A percentile compares a stretch with the other conserved stretches of the same genome.
These are phyloP conservation scores for Populus tomentosa DNA, from an alignment of 441 rosid species.

Conservation along the genomic window DNA sequence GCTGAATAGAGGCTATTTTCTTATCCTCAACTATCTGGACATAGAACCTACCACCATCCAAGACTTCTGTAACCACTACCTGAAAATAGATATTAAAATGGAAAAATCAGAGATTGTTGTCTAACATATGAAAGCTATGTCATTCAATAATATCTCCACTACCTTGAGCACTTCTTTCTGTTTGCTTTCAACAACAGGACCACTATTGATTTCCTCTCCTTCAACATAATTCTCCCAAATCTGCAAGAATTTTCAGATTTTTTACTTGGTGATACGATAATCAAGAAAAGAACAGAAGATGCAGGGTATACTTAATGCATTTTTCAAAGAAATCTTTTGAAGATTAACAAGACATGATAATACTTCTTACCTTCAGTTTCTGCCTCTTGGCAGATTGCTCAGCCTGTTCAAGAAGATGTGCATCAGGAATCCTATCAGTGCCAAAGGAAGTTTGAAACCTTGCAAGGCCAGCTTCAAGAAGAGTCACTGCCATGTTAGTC, in stretches of 20 bases:
- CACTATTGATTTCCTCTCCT: conserved; percentile 83
- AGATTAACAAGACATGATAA: neutral
- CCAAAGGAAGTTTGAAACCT: conserved; percentile 85
- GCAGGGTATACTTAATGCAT: neutral
- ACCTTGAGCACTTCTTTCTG: conserved; percentile 93
- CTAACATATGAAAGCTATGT: neutral
- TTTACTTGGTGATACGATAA: neutral
- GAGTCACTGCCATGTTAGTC: conserved; percentile 63
- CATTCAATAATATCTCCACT: conserved; percentile 9
- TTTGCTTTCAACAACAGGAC: conserved; percentile 62
- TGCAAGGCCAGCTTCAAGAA: conserved; percentile 95
- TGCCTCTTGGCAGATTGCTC: conserved; percentile 82
- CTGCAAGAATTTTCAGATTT: conserved; percentile 32
- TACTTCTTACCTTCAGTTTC: conserved; percentile 70
- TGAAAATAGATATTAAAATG: conserved; percentile 21
- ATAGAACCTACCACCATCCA: conserved; percentile 85
- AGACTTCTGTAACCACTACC: conserved; percentile 89
- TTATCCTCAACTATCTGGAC: conserved; percentile 84
- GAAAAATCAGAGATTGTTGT: conserved; percentile 1
- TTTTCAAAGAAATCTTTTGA: conserved; percentile 7
- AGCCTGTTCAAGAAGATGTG: conserved; percentile 80
- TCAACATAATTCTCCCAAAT: conserved; percentile 97
- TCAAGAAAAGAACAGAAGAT: neutral
- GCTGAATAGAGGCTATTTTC: conserved; percentile 70
- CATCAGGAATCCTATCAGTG: conserved; percentile 72